Evolutionary conservation across 306 rosid species (phyloP), one percentile per base, ranked within the genome.

Genomic region (Prunus mume): DNA sequence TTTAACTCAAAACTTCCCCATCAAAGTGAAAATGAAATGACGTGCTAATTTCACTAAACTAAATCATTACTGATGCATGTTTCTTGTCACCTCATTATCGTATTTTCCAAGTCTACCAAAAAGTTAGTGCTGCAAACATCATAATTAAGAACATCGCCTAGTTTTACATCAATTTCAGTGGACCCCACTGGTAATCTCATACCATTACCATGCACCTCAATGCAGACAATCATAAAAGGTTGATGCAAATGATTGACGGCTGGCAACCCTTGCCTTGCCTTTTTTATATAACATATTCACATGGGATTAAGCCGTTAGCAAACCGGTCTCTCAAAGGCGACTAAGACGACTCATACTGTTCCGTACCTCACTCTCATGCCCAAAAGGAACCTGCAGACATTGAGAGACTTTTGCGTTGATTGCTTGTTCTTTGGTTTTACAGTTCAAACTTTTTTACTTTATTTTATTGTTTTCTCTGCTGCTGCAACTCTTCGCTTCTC

Each of bases 401-500:
- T 55, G 69, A 72, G 75, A 80, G 76, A 75, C 73, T 60, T 58
- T 54, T 3, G 43, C 28, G 50, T 22, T 18, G 17, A 0, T 19
- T 65, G 6, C 22, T 4, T 9, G 25, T n/a, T 46, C 25, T 25
- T 62, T 28, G 67, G 20, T 17, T 60, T 52, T 15, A 15, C 67
- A 62, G 14, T 61, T 28, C 66, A 0, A 24, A 25, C 65, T 22
- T 28, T 27, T 28, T 13, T 12, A 13, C 9, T 27, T 18, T 43
- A 17, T 69, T 34, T 51, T n/a, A 1, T 11, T 50, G 3, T 47
- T 68, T 15, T 5, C 47, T 13, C 71, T 15, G 2, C 65, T 38
- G 1, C 30, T 52, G 49, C 50, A 60, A 17, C 52, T 49, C 41
- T 67, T 12, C 9, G 4, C 47, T 13, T 22, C 25, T 51, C 14